Base-by-base conservation (phyloP, 805 yeast genomes). In the Blastobotrys muscicola region DNA sequence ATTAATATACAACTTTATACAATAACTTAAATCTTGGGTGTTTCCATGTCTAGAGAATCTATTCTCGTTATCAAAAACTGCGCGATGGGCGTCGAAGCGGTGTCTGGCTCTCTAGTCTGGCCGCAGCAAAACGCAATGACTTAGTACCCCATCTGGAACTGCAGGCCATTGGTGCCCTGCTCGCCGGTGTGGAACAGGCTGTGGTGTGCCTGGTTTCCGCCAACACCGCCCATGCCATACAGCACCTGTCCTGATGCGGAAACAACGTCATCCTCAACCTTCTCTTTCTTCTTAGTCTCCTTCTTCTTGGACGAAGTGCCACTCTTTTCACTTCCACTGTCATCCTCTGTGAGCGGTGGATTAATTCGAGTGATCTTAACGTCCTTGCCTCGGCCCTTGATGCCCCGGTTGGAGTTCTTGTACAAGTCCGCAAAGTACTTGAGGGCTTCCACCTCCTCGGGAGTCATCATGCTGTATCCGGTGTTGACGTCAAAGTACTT, bases 321-420 rank as follows among this genome's bases (percentile, higher is more conserved):
- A 9, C 36, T 45, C 34, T 41, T 37, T 29, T 34, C 46, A 32
- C 33, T 35, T 12, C 48, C 20, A 33, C 37, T 40, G 13, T 43
- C 51, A 29, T 30, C 43, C 9, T 30, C 31, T 5, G 29, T 36
- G 2, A 36, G 12, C 1, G 43, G 43, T 5, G 43, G 45, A 4
- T 34, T 38, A 10, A 33, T 20, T 16, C 44, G 45, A 12, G 43
- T 41, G 5, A 50, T 47, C 36, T 52, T 50, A 8, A 56, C 58
- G 23, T 68, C 68, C 54, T 77, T 84, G 4, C 97, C 97, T 46
- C 97, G 74, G 23, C 97, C 97, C 53, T 85, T 79, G 48, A 89
- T 89, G 13, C 97, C 97, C 56, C 85, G 77, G 58, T 89, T 89
- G 37, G 92, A 76, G 60, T 89, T 86, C 61, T 85, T 85, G 66